Evolutionary conservation across 2,329 filamentous ascomycete genomes (phyloP).

Genomic region (Colletotrichum siamense): DNA sequence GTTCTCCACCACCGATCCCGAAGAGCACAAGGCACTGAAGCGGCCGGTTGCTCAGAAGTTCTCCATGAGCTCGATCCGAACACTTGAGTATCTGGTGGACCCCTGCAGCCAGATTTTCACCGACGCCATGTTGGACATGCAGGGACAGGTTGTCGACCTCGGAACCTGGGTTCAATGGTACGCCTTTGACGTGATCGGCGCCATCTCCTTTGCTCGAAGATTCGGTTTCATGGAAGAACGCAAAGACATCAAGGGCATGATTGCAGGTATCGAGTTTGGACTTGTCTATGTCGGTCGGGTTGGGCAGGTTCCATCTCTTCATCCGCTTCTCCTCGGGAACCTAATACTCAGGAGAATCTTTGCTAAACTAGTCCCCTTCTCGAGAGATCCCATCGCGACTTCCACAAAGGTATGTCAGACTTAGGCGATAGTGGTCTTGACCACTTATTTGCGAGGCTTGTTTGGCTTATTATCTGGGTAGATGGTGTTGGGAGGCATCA

Average conservation of each 20-base stretch:
- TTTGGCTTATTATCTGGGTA: fast-evolving
- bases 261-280: background rate
- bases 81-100: background rate
- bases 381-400: background rate
- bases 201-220: background rate
- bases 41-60: background rate
- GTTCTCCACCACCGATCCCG: background rate
- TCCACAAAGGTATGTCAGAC: background rate
- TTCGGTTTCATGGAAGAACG: background rate
- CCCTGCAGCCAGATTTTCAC: background rate
- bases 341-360: background rate
- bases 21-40: background rate
- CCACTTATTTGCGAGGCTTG: fast-evolving
- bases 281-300: background rate
- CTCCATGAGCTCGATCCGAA: background rate
- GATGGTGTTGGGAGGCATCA: background rate
- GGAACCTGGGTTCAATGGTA: background rate
- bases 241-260: background rate
- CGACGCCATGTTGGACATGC: background rate
- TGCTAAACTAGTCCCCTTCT: background rate
- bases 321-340: background rate
- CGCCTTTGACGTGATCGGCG: background rate
- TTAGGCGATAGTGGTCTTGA: fast-evolving
- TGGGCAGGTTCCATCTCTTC: background rate
- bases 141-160: background rate